phyloP scores from a whole-genome alignment of 106 monocot species.

The Xerophyta viscosa region DNA sequence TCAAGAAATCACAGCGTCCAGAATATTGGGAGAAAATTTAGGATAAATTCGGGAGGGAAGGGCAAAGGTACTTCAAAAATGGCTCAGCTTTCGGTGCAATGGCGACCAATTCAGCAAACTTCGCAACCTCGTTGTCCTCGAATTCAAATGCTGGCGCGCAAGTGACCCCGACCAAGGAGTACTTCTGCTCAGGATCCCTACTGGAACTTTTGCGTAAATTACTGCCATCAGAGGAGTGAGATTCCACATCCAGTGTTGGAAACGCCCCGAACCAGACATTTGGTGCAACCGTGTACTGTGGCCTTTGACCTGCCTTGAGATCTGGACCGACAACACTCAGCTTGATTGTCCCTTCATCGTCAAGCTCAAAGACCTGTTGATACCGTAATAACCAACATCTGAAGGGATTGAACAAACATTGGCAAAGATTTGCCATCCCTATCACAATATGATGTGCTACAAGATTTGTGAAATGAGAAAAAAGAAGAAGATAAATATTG shows the following conservation, averaged over 20 bases:
- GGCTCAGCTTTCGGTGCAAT: constrained; percentile 56
- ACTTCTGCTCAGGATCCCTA: constrained; percentile 68
- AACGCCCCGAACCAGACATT: constrained; percentile 92
- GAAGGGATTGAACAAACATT: neutral
- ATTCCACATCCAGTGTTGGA: constrained; percentile 71
- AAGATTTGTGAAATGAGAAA: no score
- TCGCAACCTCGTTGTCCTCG: constrained; percentile 71
- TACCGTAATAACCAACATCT: neutral
- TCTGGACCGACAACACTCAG: constrained; percentile 60
- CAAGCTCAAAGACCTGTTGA: constrained; percentile 70
- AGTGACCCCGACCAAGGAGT: constrained; percentile 83
- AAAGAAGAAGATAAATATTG: no score
- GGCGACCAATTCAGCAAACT: constrained; percentile 10
- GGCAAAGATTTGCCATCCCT: no score
- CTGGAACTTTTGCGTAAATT: constrained; percentile 26
- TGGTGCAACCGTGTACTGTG: constrained; percentile 74
- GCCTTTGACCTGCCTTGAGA: constrained; percentile 70
- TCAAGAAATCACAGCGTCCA: no score
- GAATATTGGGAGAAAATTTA: no score
- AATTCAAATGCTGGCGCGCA: constrained; percentile 95
- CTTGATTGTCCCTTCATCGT: constrained; percentile 51
- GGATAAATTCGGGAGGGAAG: no score
- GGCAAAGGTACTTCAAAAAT: constrained; percentile 35
- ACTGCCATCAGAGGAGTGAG: constrained; percentile 53
- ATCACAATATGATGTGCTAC: no score